Conservation (phyloP, 495 filamentous ascomycete species). For the Ascobolus immersus region DNA sequence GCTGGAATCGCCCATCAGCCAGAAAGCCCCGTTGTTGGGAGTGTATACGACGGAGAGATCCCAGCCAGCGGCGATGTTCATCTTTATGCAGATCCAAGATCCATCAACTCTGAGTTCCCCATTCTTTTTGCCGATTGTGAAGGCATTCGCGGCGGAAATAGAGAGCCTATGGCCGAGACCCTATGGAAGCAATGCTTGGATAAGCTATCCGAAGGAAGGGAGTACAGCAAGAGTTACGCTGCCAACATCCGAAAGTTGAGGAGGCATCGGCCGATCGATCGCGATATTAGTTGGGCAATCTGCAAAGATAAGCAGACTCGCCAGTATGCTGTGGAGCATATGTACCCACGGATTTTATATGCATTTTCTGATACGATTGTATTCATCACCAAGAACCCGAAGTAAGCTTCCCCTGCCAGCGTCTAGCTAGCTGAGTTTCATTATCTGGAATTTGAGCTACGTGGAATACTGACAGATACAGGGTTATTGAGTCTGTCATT, state of each 20-base stretch:
- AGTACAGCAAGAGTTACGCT: too few relatives aligned
- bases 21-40: constrained; percentile 18
- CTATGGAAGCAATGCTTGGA: too few relatives aligned
- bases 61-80: constrained; percentile 40
- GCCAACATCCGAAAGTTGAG: constrained; percentile 1
- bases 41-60: constrained; percentile 13
- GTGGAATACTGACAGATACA: too few relatives aligned
- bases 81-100: constrained; percentile 33
- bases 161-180: constrained; percentile 18
- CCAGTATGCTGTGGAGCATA: constrained; percentile 11
- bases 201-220: too few relatives aligned
- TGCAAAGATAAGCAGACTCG: background rate
- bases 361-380: constrained; percentile 18
- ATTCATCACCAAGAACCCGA: constrained; percentile 14
- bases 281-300: too few relatives aligned
- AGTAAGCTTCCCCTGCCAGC: constrained; percentile 12
- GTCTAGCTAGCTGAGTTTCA: too few relatives aligned
- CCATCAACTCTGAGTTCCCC: constrained; percentile 16
- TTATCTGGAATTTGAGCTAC: too few relatives aligned
- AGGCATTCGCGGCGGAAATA: constrained; percentile 10
- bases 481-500: constrained; percentile 12
- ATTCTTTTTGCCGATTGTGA: constrained; percentile 15
- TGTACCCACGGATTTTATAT: constrained; percentile 18
- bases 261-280: too few relatives aligned
- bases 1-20: constrained; percentile 17